phyloP scores from a whole-genome alignment of 2,329 filamentous ascomycete species.

The Fusarium sp. region DNA sequence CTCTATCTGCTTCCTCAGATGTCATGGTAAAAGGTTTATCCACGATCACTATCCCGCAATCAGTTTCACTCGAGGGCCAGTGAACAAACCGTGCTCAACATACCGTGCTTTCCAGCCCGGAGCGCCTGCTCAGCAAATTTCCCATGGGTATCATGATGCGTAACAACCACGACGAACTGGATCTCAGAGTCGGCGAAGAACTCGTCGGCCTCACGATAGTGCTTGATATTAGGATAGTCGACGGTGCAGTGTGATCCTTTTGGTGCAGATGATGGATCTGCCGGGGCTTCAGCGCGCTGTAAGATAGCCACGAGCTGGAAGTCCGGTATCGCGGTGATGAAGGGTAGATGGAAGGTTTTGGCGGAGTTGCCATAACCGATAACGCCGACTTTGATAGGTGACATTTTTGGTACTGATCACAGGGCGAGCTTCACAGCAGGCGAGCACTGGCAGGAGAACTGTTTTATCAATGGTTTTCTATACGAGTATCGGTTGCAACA shows the following conservation, averaged over 20 bases:
- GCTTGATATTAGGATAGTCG: constrained; percentile 61
- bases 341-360: constrained; percentile 62
- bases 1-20: constrained; percentile 29
- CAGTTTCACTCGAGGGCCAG: background rate
- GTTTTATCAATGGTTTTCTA: background rate
- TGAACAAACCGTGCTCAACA: too few relatives aligned
- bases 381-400: constrained; percentile 58
- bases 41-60: constrained; percentile 25
- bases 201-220: constrained; percentile 68
- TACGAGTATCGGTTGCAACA: background rate
- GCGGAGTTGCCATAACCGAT: constrained; percentile 62
- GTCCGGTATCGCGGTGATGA: constrained; percentile 59
- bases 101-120: constrained; percentile 36
- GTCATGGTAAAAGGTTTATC: constrained; percentile 40
- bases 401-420: constrained; percentile 37
- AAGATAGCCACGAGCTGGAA: constrained; percentile 60
- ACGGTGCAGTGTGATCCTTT: constrained; percentile 58
- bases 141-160: constrained; percentile 35
- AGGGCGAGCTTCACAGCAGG: background rate
- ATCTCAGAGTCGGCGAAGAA: constrained; percentile 68
- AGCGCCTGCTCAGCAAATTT: constrained; percentile 34
- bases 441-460: too few relatives aligned
- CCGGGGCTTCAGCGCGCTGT: constrained; percentile 56
- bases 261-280: constrained; percentile 38
- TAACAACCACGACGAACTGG: constrained; percentile 68